Evolutionary conservation across 306 rosid genomes (phyloP).

Genomic region (Prunus salicina): DNA sequence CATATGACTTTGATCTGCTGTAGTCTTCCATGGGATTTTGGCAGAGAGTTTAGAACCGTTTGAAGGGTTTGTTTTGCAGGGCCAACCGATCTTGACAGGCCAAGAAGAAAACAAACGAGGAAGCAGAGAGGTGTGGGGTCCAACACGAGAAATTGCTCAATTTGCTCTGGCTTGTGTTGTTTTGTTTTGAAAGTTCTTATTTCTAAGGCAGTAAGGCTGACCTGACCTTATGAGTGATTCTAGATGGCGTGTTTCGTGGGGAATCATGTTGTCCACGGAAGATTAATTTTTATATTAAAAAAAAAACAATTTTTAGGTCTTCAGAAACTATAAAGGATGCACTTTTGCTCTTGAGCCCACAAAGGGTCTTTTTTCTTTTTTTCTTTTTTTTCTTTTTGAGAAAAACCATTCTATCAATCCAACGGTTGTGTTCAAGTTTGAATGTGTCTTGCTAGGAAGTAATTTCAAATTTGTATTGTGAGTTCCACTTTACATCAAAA

Average conservation of each 20-base stretch:
- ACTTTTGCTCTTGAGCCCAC: constrained; percentile 13
- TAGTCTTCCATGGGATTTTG: constrained; percentile 55
- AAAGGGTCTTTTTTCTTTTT: neutral
- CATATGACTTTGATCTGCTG: constrained; percentile 55
- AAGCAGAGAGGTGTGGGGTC: neutral
- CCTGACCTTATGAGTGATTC: constrained; percentile 23
- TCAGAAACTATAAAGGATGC: neutral
- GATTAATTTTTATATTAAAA: neutral
- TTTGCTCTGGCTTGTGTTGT: constrained; percentile 26
- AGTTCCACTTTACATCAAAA: neutral
- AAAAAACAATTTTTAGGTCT: neutral
- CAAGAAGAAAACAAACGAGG: constrained; percentile 5
- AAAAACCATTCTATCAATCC: neutral
- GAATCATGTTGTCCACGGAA: constrained; percentile 35
- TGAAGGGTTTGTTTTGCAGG: neutral
- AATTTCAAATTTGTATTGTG: neutral
- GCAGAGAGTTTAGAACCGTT: neutral
- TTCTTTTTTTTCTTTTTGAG: no score
- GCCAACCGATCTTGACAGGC: neutral
- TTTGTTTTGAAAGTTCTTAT: constrained; percentile 9
- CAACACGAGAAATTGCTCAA: neutral
- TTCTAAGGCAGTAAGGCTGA: neutral
- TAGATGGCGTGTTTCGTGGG: constrained; percentile 49
- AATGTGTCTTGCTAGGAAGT: neutral
- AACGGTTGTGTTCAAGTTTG: neutral